phyloP scores from a whole-genome alignment of 768 basidiomycete genomes.

The Crucibulum laeve region DNA sequence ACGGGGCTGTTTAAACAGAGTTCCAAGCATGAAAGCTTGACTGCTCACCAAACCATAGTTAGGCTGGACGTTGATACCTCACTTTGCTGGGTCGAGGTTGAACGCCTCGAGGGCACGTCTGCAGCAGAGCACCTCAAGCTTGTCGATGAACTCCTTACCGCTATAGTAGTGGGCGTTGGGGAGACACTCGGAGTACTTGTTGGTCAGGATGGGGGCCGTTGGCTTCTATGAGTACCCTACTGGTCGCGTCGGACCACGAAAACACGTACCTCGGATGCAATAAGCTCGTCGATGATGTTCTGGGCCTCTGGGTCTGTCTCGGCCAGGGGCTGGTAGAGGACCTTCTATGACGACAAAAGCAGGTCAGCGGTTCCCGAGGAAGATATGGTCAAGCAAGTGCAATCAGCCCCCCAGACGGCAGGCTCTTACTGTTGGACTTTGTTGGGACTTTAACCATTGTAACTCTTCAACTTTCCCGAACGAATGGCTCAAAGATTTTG shows the following conservation, averaged over 20 bases:
- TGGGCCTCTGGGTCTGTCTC: constrained; percentile 93
- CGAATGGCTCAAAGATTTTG: no score
- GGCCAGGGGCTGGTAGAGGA: constrained; percentile 81
- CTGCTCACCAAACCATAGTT: constrained; percentile 84
- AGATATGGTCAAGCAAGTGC: no score
- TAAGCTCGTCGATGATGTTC: constrained; percentile 99
- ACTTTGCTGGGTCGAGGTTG: constrained; percentile 86
- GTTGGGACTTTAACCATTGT: no score
- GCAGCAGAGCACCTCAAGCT: constrained; percentile 91
- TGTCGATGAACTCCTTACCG: constrained; percentile 97
- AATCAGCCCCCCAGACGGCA: no score
- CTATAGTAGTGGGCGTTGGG: constrained; percentile 97
- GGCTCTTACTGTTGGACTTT: no score
- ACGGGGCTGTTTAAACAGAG: no score
- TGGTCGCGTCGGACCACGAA: constrained; percentile 72
- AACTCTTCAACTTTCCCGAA: no score
- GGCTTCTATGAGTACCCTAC: constrained; percentile 93
- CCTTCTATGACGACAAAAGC: no score
- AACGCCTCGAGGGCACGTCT: constrained; percentile 95
- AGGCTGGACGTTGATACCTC: constrained; percentile 99
- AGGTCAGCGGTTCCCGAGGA: no score
- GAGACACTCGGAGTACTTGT: constrained; percentile 99
- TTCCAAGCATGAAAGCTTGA: constrained; percentile 1
- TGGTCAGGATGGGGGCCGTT: constrained; percentile 98
- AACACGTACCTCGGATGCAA: constrained; percentile 94